Evolutionary conservation across 2,329 filamentous ascomycete genomes (phyloP).

Genomic region (Nemania diffusa): DNA sequence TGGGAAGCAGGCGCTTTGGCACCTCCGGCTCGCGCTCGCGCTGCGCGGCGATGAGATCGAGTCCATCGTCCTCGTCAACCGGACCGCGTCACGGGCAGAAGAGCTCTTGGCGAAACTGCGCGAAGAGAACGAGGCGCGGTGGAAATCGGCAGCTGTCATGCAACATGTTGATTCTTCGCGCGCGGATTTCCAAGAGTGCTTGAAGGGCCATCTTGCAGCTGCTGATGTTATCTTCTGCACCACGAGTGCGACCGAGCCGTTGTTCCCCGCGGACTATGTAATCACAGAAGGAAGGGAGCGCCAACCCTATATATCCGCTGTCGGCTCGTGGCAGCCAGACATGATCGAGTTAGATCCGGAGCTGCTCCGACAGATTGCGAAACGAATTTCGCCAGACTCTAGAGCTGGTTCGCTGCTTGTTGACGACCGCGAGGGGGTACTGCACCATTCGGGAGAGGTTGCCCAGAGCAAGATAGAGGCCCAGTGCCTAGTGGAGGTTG

Average conservation of each 20-base stretch:
- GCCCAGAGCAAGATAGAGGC: slow-evolving; percentile 18
- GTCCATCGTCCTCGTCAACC: slow-evolving; percentile 25
- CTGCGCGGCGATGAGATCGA: slow-evolving; percentile 33
- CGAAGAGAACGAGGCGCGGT: slow-evolving; percentile 22
- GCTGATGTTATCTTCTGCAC: slow-evolving; percentile 34
- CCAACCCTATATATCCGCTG: slow-evolving; percentile 32
- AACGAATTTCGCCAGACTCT: not conserved
- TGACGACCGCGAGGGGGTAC: slow-evolving; percentile 30
- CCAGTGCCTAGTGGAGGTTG: slow-evolving; percentile 22
- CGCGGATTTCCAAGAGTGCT: slow-evolving; percentile 13
- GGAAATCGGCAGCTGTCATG: slow-evolving; percentile 25
- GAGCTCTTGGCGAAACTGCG: slow-evolving; percentile 10
- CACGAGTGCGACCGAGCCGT: slow-evolving; percentile 17
- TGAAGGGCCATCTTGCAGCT: slow-evolving; percentile 3
- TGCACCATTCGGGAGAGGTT: slow-evolving; percentile 31
- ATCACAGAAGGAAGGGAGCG: slow-evolving; percentile 13
- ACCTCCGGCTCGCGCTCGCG: slow-evolving; percentile 30
- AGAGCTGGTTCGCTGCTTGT: slow-evolving; percentile 28
- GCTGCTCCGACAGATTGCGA: slow-evolving; percentile 1
- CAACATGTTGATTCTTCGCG: slow-evolving; percentile 13
- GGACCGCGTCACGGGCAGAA: slow-evolving; percentile 27
- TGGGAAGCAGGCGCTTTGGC: slow-evolving; percentile 36
- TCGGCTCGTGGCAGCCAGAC: slow-evolving; percentile 36
- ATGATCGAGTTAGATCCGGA: slow-evolving; percentile 36
- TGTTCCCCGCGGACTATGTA: slow-evolving; percentile 27